Evolutionary conservation across 352 stramenopile species (phyloP).

Genomic region (Phytophthora pinifolia): DNA sequence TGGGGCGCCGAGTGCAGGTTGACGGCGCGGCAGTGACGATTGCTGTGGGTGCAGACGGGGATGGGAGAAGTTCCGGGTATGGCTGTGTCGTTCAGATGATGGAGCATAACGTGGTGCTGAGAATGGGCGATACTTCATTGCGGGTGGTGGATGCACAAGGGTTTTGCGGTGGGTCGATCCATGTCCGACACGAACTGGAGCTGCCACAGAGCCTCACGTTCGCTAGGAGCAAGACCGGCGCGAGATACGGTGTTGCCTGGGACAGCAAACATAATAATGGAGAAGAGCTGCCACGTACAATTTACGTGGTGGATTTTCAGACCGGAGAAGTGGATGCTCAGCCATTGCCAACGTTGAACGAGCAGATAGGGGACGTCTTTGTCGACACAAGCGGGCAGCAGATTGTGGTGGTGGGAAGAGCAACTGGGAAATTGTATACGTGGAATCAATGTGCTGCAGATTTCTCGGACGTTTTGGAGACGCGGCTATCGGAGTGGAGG

Average conservation of each 20-base stretch:
- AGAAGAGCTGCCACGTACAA: not conserved
- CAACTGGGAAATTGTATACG: slow-evolving; percentile 8
- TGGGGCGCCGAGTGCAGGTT: slow-evolving; percentile 10
- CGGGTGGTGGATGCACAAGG: slow-evolving; percentile 11
- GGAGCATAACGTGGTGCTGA: slow-evolving; percentile 10
- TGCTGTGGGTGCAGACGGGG: slow-evolving; percentile 7
- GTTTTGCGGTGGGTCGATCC: slow-evolving; percentile 15
- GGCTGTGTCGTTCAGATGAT: slow-evolving; percentile 6
- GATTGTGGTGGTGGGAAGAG: slow-evolving; percentile 14
- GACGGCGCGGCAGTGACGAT: slow-evolving; percentile 10
- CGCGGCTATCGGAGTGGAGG: slow-evolving; percentile 6
- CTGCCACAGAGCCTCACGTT: slow-evolving; percentile 11
- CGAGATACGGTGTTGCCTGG: slow-evolving; percentile 8
- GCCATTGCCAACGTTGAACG: slow-evolving; percentile 2
- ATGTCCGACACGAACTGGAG: slow-evolving; percentile 7
- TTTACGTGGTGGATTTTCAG: slow-evolving; percentile 23
- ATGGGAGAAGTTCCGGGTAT: not conserved
- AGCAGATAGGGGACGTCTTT: slow-evolving; percentile 19
- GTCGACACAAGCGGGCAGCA: slow-evolving; percentile 14
- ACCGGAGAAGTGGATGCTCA: slow-evolving; percentile 8
- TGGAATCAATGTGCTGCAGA: slow-evolving; percentile 6
- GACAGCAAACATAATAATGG: not conserved
- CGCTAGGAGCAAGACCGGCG: not conserved
- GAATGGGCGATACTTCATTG: slow-evolving; percentile 1
- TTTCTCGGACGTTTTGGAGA: not conserved